Conservation (phyloP, 202 grass and related monocot species). For the Dendrocalamus latiflorus region DNA sequence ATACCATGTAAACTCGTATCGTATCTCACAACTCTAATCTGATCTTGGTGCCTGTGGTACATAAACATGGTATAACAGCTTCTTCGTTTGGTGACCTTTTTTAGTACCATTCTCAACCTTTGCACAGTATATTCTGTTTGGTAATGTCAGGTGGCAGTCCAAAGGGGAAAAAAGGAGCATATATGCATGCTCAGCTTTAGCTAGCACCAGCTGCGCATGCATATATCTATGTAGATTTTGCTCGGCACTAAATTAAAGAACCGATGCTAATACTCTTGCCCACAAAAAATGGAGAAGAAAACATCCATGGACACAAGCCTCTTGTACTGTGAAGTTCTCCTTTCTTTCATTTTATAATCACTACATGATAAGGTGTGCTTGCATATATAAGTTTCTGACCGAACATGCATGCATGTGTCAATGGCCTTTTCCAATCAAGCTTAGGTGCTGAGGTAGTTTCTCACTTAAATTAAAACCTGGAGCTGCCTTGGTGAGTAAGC, state of each 20-base stretch:
- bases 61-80: too few relatives aligned
- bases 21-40: too few relatives aligned
- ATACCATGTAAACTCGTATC: fast-evolving
- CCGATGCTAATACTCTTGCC: too few relatives aligned
- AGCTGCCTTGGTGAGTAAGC: too few relatives aligned
- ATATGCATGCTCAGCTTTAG: too few relatives aligned
- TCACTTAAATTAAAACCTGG: not conserved
- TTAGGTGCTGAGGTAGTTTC: not conserved
- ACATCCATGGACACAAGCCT: not conserved
- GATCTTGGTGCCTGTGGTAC: fast-evolving
- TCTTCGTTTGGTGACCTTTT: not conserved
- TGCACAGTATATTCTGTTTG: not conserved
- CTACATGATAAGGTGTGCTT: not conserved
- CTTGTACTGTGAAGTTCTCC: too few relatives aligned
- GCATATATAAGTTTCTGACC: not conserved
- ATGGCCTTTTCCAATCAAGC: not conserved
- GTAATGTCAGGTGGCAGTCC: not conserved
- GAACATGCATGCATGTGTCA: not conserved
- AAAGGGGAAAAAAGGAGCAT: too few relatives aligned
- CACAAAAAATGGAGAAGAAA: too few relatives aligned
- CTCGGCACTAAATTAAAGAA: too few relatives aligned
- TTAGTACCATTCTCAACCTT: not conserved
- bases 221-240: too few relatives aligned
- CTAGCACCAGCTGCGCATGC: too few relatives aligned
- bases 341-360: not conserved